Evolutionary conservation across 2,329 filamentous ascomycete genomes (phyloP).

Genomic region (Lomentospora prolificans): DNA sequence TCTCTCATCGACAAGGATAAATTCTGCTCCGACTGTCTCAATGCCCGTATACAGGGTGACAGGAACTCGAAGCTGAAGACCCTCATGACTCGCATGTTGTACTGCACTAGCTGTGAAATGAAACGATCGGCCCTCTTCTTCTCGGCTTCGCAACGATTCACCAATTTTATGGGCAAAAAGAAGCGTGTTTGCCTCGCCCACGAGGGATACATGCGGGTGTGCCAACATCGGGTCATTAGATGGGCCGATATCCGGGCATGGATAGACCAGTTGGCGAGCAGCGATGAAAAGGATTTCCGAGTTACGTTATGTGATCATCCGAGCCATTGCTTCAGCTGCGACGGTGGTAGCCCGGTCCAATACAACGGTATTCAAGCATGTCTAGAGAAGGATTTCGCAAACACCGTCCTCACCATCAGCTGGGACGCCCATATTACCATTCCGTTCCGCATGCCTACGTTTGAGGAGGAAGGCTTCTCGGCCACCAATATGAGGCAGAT

Average conservation of each 20-base stretch:
- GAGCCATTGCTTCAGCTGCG: conserved; percentile 1
- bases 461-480: background rate
- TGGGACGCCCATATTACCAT: conserved; percentile 12
- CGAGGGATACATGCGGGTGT: conserved; percentile 5
- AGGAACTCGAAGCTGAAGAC: background rate
- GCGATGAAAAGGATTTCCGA: background rate
- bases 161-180: background rate
- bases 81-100: background rate
- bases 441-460: background rate
- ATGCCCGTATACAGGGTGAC: background rate
- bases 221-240: conserved; percentile 2
- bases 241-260: conserved; percentile 6
- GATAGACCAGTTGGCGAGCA: background rate
- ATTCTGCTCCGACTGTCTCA: conserved; percentile 2
- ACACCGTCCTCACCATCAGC: background rate
- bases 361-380: background rate
- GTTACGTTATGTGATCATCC: background rate
- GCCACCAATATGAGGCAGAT: background rate
- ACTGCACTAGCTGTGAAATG: background rate
- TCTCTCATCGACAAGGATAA: conserved; percentile 1
- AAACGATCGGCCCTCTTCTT: background rate
- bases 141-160: background rate
- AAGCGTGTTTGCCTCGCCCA: conserved; percentile 6
- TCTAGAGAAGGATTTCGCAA: background rate
- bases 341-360: background rate